Base-by-base conservation (phyloP, 805 yeast genomes). In the Starmera amethionina region DNA sequence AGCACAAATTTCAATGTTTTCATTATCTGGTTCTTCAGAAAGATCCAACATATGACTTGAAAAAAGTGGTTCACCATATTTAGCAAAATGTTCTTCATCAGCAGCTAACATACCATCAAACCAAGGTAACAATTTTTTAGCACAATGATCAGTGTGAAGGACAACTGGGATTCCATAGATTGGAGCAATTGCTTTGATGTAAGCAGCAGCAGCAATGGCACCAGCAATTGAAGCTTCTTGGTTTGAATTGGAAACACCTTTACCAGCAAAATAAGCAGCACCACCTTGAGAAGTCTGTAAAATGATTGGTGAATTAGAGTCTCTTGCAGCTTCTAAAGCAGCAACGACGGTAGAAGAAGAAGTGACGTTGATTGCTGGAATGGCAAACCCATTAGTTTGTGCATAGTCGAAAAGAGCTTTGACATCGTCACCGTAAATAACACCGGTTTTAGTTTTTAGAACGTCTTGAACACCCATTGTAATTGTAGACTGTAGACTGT, bases 191-290 rank as follows among this genome's bases (percentile, higher is more conserved):
- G 96, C 63, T 73, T 97, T 85, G 68, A 93, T 82, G 79, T 83
- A 93, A 75, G 86, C 96, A 50, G 95, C 98, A 62, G 97, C 97
- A 57, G 98, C 96, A 62, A 93, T 64, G 62, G 95, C 70, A 69
- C 98, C 98, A 45, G 79, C 81, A 68, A 93, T 85, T 48, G 97
- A 82, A 46, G 97, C 98, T 59, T 72, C 71, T 74, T 93, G 97
- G 75, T 86, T 82, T 59, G 74, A 75, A 84, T 93, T 93, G 65
- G 77, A 75, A 55, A 93, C 88, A 73, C 97, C 98, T 80, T 93
- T 93, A 73, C 98, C 98, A 51, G 98, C 98, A 65, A 93, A 93
- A 86, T 79, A 93, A 50, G 97, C 97, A 55, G 98, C 95, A 76
- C 98, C 98, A 74, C 98, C 98, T 69, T 93, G 88, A 46, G 97